Base-by-base conservation (phyloP, 768 basidiomycete genomes). In the Collybia sordida region DNA sequence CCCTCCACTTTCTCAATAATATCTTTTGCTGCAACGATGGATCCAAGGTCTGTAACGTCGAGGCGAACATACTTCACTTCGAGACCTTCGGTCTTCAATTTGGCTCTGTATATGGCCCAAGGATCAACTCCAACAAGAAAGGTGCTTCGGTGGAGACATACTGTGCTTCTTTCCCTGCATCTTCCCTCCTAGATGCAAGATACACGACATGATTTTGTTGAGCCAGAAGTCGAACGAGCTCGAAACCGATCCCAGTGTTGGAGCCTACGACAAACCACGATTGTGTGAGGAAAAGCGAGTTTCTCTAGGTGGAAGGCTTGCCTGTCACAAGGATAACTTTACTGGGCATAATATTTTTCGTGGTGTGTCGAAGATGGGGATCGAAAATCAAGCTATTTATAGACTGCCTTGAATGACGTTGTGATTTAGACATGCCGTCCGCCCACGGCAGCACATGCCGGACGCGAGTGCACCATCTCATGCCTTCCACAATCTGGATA, bases 181-280 rank as follows among this genome's bases (percentile, higher is more conserved):
- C 55, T 52, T 68, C 62, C 23, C 72, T 75, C 50, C 75, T 68
- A 2, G 76, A 67, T 27, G 63, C 67, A n/a, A 78, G 59, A 54
- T 76, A 78, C 6, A 78, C 75, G 6, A 52, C 71, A 49, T 78
- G 70, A 0, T 69, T 72, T 51, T 73, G 70, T 55, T 71, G 59
- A 1, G 75, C 74, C 6, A 78, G 62, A 14, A 75, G 61, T 23
- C 66, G 68, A 11, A 74, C 72, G 22, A 78, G 65, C 47, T 77
- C 74, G 50, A 71, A 72, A 34, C 76, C 75, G 21, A 79, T 77
- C 2, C 76, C 76, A 44, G 73, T 56, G 55, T 76, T 77, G 25
- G 70, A 66, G 42, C 74, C 73, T 75, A n/a, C 5, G 11, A 48
- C 5, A 9, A 35, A 22, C 12, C 17, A 45, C 5, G 31, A 19